These are phyloP conservation scores for Ascosphaera aggregata DNA, from an alignment of 2,329 filamentous ascomycete genomes.

Conservation along the genomic window DNA sequence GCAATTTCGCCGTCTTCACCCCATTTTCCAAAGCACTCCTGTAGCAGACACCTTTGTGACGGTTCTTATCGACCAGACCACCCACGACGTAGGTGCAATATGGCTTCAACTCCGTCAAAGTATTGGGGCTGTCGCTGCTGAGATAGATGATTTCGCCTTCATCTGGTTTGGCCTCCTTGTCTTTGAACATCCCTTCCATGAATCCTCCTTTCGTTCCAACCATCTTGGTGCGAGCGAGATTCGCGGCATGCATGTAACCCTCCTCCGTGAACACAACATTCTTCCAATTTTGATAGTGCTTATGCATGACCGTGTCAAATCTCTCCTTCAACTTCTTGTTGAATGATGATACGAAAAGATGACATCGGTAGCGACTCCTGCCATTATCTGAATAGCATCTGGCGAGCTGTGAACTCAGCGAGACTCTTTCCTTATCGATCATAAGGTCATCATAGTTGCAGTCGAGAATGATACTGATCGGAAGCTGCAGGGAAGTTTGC, in stretches of 20 bases:
- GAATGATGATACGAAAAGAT: constrained; percentile 60
- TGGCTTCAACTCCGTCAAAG: constrained; percentile 59
- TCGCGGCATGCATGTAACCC: constrained; percentile 48
- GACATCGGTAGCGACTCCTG: constrained; percentile 39
- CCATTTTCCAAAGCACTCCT: constrained; percentile 49
- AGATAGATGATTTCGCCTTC: constrained; percentile 58
- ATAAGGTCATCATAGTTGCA: constrained; percentile 84
- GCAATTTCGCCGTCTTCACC: constrained; percentile 71
- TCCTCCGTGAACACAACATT: constrained; percentile 48
- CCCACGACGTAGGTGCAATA: constrained; percentile 85
- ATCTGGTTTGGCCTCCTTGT: constrained; percentile 6
- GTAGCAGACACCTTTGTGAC: constrained; percentile 88
- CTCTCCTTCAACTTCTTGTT: constrained; percentile 48
- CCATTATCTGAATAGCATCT: constrained; percentile 77
- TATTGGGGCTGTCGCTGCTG: constrained; percentile 73
- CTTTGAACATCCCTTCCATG: constrained; percentile 32
- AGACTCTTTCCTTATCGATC: constrained; percentile 65
- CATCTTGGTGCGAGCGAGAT: constrained; percentile 47
- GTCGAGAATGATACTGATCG: constrained; percentile 65
- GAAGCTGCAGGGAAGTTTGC: constrained; percentile 33
- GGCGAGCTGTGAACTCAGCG: constrained; percentile 62
- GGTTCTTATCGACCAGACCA: constrained; percentile 85
- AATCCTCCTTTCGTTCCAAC: constrained; percentile 28
- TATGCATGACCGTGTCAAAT: constrained; percentile 51
- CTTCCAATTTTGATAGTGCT: constrained; percentile 58